Conservation (phyloP, 2,329 filamentous ascomycete species). For the Fusarium drepaniforme region DNA sequence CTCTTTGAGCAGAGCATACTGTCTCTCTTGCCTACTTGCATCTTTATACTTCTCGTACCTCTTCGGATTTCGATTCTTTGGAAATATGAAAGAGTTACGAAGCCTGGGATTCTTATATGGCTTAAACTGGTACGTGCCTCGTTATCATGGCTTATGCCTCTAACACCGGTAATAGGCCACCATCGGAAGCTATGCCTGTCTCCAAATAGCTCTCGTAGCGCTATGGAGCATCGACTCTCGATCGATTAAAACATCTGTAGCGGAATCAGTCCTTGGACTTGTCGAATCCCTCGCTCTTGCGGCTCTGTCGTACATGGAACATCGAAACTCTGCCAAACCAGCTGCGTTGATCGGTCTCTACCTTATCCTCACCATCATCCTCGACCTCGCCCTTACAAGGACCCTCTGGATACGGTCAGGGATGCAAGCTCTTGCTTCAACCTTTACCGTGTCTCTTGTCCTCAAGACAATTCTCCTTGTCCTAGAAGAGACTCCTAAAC, state of each 20-base stretch:
- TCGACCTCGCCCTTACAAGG: slow-evolving; percentile 49
- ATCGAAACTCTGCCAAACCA: slow-evolving; percentile 47
- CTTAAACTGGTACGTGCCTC: slow-evolving; percentile 33
- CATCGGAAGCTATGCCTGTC: slow-evolving; percentile 14
- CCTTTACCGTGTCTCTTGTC: slow-evolving; percentile 44
- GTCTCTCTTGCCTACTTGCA: slow-evolving; percentile 41
- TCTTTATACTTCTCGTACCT: slow-evolving; percentile 42
- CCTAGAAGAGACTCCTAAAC: slow-evolving; percentile 50
- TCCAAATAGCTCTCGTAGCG: slow-evolving; percentile 42
- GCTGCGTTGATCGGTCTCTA: slow-evolving; percentile 49
- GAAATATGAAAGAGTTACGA: slow-evolving; percentile 6
- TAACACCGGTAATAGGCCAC: slow-evolving; percentile 24
- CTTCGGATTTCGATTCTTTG: slow-evolving; percentile 29
- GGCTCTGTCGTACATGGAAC: slow-evolving; percentile 50
- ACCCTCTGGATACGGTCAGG: slow-evolving; percentile 50
- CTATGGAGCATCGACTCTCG: slow-evolving; percentile 43
- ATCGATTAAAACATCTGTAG: slow-evolving; percentile 44
- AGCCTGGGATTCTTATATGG: slow-evolving; percentile 31
- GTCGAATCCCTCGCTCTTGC: slow-evolving; percentile 44
- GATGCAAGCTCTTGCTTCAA: slow-evolving; percentile 38
- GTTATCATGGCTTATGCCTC: rapidly evolving
- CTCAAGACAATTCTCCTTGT: slow-evolving; percentile 46
- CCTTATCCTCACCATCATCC: slow-evolving; percentile 48
- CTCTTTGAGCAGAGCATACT: slow-evolving; percentile 48
- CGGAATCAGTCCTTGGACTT: slow-evolving; percentile 44